These are phyloP conservation scores for Phylloporus arenicola DNA, from an alignment of 768 basidiomycete species.

Conservation along the genomic window DNA sequence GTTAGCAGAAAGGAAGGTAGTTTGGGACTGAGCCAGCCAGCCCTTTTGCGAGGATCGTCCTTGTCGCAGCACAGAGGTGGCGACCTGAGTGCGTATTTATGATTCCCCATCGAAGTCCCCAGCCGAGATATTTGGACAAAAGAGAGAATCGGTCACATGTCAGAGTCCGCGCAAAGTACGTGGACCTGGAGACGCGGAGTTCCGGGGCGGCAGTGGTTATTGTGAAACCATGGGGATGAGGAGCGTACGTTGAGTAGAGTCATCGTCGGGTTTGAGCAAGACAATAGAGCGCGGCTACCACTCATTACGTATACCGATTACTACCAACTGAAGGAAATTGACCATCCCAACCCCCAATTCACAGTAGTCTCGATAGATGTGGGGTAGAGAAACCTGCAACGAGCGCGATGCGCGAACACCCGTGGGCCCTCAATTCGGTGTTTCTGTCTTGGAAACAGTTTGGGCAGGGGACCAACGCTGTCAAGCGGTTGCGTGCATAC, in stretches of 20 bases:
- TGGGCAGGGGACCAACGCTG: too few relatives aligned
- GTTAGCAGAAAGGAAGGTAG: slow-evolving; percentile 19
- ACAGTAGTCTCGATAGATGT: too few relatives aligned
- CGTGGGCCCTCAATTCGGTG: too few relatives aligned
- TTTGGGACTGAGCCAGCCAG: slow-evolving; percentile 29
- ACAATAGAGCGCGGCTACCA: slow-evolving; percentile 20
- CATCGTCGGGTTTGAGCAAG: slow-evolving; percentile 12
- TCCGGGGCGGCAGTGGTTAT: slow-evolving; percentile 16
- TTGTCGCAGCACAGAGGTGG: background rate
- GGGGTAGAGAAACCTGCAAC: too few relatives aligned
- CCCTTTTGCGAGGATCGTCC: slow-evolving; percentile 18
- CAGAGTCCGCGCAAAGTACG: slow-evolving; percentile 9
- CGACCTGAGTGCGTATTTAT: slow-evolving; percentile 20
- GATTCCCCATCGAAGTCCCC: slow-evolving; percentile 2
- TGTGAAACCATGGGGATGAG: slow-evolving; percentile 29
- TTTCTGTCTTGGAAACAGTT: too few relatives aligned
- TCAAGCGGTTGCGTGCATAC: background rate
- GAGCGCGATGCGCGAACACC: too few relatives aligned
- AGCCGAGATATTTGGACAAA: slow-evolving; percentile 17
- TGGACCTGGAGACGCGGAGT: slow-evolving; percentile 17
- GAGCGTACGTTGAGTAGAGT: slow-evolving; percentile 1
- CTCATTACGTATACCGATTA: too few relatives aligned
- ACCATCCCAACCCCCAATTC: background rate
- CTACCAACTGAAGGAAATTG: background rate
- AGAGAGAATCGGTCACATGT: slow-evolving; percentile 5